These are phyloP conservation scores for Panicum miliaceum DNA, from an alignment of 176 grass and related monocot genomes.

Conservation along the genomic window DNA sequence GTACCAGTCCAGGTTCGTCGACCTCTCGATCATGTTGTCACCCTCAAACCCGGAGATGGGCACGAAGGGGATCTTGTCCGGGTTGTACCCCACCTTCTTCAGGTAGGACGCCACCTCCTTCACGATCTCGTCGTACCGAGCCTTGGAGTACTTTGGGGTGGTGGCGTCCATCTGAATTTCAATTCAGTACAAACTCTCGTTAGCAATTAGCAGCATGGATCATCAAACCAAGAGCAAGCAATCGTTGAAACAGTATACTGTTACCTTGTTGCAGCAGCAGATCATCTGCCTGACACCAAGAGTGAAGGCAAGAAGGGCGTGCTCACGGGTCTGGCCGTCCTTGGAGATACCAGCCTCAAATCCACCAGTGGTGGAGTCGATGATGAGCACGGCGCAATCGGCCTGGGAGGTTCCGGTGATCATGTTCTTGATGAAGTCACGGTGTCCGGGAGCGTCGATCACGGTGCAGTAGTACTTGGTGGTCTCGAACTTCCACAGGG, in stretches of 20 bases:
- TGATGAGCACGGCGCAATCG: not conserved
- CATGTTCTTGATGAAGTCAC: slow-evolving; percentile 4
- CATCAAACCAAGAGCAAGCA: not conserved
- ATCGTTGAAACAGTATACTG: not conserved
- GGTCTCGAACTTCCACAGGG: slow-evolving; percentile 49
- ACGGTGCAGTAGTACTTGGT: not conserved
- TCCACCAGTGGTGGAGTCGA: not conserved
- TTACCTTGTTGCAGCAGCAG: slow-evolving; percentile 10
- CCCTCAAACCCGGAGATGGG: slow-evolving; percentile 38
- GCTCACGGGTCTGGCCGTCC: not conserved
- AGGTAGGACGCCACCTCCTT: slow-evolving; percentile 36
- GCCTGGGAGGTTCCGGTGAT: not conserved
- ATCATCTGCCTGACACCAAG: slow-evolving; percentile 8
- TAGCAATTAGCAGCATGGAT: not conserved
- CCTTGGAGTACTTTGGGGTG: slow-evolving; percentile 6
- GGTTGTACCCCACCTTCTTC: slow-evolving; percentile 85
- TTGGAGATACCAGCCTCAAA: not conserved
- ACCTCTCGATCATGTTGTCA: slow-evolving; percentile 39
- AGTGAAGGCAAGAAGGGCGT: slow-evolving; percentile 1
- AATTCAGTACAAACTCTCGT: not conserved
- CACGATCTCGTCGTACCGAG: not conserved
- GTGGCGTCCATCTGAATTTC: not conserved
- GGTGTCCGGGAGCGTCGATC: not conserved
- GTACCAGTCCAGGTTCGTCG: slow-evolving; percentile 86
- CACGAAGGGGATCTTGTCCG: slow-evolving; percentile 76